Percentiles rank a stretch among this genome's conserved stretches.
phyloP scores from a whole-genome alignment of 2,329 filamentous ascomycete genomes.

The Scedosporium dehoogii region DNA sequence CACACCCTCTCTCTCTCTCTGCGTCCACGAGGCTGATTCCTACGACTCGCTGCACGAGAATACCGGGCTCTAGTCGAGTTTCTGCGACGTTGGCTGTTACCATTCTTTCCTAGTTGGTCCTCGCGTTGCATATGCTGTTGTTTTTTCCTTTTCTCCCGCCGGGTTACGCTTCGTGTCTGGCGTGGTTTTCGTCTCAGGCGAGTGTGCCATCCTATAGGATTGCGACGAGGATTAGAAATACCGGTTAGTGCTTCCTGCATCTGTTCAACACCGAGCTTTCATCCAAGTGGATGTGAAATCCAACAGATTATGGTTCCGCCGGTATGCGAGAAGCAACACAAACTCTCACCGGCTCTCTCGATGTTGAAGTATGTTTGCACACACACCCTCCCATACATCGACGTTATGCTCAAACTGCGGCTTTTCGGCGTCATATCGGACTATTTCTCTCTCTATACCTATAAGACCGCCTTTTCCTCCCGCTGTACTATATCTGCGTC shows the following conservation, averaged over 20 bases:
- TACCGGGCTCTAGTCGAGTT: not conserved
- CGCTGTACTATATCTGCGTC: not conserved
- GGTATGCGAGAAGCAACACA: not conserved
- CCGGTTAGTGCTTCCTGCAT: not conserved
- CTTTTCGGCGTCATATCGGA: not conserved
- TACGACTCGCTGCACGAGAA: not conserved
- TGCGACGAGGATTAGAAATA: not conserved
- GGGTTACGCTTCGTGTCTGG: not conserved
- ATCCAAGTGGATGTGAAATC: not conserved
- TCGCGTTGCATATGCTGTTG: too few species aligned
- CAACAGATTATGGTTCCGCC: not conserved
- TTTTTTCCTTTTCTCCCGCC: not conserved
- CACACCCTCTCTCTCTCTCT: not conserved
- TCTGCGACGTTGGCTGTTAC: not conserved
- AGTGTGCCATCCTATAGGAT: not conserved
- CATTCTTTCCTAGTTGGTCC: not conserved
- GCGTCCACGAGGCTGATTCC: not conserved
- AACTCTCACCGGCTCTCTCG: not conserved
- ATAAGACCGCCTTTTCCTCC: not conserved
- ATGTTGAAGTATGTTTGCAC: not conserved
- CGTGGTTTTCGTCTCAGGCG: not conserved
- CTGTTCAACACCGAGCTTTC: not conserved
- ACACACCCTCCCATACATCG: not conserved
- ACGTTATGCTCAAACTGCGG: not conserved
- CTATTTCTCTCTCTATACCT: not conserved